These are phyloP conservation scores for Fusarium sp. DNA, from an alignment of 2,329 filamentous ascomycete species.

Conservation along the genomic window DNA sequence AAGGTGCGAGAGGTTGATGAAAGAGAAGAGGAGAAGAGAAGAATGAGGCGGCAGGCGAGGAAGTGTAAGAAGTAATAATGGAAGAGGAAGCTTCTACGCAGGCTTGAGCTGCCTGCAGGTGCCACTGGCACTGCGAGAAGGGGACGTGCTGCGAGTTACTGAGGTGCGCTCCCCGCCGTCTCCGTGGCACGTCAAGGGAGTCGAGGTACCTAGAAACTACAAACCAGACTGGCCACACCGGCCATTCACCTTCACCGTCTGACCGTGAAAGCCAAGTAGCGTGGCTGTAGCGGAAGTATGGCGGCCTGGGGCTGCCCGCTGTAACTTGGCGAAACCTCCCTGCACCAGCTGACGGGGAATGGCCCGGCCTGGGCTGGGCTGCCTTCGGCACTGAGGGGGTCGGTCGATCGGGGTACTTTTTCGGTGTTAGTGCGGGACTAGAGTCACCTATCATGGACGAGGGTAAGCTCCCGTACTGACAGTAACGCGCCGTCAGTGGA, in stretches of 20 bases:
- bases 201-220: constrained; percentile 19
- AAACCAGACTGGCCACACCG: not conserved
- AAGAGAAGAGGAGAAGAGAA: constrained; percentile 26
- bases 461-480: constrained; percentile 17
- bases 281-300: constrained; percentile 11
- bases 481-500: constrained; percentile 18
- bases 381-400: constrained; percentile 41
- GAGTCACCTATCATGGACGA: constrained; percentile 32
- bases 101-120: constrained; percentile 27
- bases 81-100: constrained; percentile 32
- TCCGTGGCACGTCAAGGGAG: constrained; percentile 13
- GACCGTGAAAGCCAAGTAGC: constrained; percentile 11
- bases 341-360: constrained; percentile 42
- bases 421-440: constrained; percentile 32
- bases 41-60: constrained; percentile 30
- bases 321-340: constrained; percentile 33
- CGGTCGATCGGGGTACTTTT: constrained; percentile 39
- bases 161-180: constrained; percentile 10
- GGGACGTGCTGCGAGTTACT: constrained; percentile 26
- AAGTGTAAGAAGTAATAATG: constrained; percentile 35
- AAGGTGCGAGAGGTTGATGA: constrained; percentile 32
- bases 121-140: not conserved
- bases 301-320: constrained; percentile 2
- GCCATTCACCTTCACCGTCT: not conserved
- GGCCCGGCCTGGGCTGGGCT: constrained; percentile 34